These are phyloP conservation scores for Megacollybia marginata DNA, from an alignment of 768 basidiomycete species.

Conservation along the genomic window DNA sequence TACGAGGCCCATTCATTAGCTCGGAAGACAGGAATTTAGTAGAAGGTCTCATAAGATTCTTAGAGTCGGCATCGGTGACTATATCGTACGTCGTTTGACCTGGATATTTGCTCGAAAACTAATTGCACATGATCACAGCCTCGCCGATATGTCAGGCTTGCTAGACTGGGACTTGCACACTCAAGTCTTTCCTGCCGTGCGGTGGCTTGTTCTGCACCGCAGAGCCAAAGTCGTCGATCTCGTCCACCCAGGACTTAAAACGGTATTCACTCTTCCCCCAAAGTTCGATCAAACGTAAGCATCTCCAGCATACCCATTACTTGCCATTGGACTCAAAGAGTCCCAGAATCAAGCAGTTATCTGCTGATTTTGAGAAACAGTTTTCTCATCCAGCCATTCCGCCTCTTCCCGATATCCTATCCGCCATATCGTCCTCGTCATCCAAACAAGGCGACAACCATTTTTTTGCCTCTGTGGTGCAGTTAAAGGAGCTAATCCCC, in stretches of 20 bases:
- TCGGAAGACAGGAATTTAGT: conserved; percentile 62
- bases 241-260: conserved; percentile 72
- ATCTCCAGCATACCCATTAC: conserved; percentile 1
- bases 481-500: conserved; percentile 56
- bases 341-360: conserved; percentile 45
- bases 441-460: conserved; percentile 61
- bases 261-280: conserved; percentile 70
- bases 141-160: conserved; percentile 73
- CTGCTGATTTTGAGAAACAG: conserved; percentile 49
- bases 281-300: conserved; percentile 57
- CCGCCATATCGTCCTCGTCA: conserved; percentile 63
- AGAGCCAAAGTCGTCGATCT: conserved; percentile 86
- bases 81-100: conserved; percentile 51
- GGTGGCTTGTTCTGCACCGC: conserved; percentile 86
- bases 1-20: conserved; percentile 50
- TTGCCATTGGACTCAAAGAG: conserved; percentile 2
- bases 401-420: conserved; percentile 64
- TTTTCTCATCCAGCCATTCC: conserved; percentile 61
- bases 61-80: conserved; percentile 66
- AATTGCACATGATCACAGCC: conserved; percentile 27
- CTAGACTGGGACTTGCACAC: conserved; percentile 79
- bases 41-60: conserved; percentile 66
- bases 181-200: conserved; percentile 85
- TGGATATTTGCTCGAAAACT: not conserved
- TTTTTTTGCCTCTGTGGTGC: conserved; percentile 76